Evolutionary conservation across 306 rosid genomes (phyloP), one percentile per base, ranked within the genome.

Genomic region (Mucuna pruriens): DNA sequence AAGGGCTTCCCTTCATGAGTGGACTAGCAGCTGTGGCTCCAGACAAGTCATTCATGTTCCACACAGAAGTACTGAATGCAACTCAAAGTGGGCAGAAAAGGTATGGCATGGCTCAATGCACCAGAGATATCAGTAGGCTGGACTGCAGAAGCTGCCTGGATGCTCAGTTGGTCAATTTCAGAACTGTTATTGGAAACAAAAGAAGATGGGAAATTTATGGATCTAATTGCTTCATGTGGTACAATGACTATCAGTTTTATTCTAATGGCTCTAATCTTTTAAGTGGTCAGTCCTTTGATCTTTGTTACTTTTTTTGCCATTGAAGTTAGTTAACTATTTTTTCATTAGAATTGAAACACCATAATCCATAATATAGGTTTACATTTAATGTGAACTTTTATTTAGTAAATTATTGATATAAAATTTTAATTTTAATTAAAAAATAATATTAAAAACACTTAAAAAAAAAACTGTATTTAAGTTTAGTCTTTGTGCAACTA

Each of bases 41-140:
- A 34, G 80, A 80, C 20, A 67, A 84, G 73, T 38, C 71, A 6
- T 79, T 67, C 79, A 73, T 84, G 90, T 84, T 87, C 77, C 72
- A 68, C 31, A 86, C 78, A 48, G 79, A 33, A 29, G 77, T 82
- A 0, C 15, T 84, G 80, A 80, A 84, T 26, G 73, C 55, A 1
- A 91, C 83, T 26, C 33, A 84, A 49, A 82, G 82, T 82, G 85
- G 84, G 44, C 11, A 44, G 88, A 80, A 64, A 86, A 80, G 95
- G 78, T 89, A 87, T 75, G 95, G 89, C 9, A 84, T 89, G 95
- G 91, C 84, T 80, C 90, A 89, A 78, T 91, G 95, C 81, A 87
- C 84, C 5, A 83, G 91, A 31, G 95, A 91, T 76, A 89, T 89
- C 78, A 45, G 25, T 23, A 74, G 69, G 69, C 5, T 16, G 42